Conservation (phyloP, 1,284 basidiomycete genomes). For the Cutaneotrichosporon cavernicola region DNA sequence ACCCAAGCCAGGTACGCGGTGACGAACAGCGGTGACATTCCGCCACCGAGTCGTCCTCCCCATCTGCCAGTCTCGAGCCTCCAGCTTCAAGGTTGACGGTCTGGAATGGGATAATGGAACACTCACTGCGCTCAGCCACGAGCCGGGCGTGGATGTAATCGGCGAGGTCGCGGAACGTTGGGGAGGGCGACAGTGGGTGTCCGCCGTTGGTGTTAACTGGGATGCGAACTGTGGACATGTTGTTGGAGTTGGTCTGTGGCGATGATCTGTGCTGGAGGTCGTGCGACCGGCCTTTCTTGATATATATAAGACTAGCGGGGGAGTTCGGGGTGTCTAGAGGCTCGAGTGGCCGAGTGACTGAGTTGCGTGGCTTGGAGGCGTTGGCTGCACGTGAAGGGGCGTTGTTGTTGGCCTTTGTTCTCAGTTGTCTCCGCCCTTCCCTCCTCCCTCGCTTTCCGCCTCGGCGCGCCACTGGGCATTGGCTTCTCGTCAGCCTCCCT, state of each 20-base stretch:
- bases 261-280: neutral
- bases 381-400: neutral
- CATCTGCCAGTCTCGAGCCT: neutral
- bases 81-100: too few species aligned
- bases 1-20: neutral
- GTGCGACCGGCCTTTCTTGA: neutral
- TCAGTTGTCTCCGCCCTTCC: neutral
- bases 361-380: neutral
- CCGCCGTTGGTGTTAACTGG: neutral
- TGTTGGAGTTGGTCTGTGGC: neutral
- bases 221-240: constrained; percentile 4
- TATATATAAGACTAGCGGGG: neutral
- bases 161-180: constrained; percentile 1
- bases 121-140: neutral
- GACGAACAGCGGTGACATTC: neutral
- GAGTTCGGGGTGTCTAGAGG: too few species aligned
- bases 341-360: too few species aligned
- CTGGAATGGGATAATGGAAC: neutral
- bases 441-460: neutral
- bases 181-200: neutral
- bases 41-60: neutral
- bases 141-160: constrained; percentile 1
- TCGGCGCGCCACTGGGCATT: neutral
- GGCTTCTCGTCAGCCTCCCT: neutral
- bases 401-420: neutral